These are phyloP conservation scores for sunflower (Helianthus annuus) DNA, from an alignment of 129 eudicot species.

Conservation along the genomic window DNA sequence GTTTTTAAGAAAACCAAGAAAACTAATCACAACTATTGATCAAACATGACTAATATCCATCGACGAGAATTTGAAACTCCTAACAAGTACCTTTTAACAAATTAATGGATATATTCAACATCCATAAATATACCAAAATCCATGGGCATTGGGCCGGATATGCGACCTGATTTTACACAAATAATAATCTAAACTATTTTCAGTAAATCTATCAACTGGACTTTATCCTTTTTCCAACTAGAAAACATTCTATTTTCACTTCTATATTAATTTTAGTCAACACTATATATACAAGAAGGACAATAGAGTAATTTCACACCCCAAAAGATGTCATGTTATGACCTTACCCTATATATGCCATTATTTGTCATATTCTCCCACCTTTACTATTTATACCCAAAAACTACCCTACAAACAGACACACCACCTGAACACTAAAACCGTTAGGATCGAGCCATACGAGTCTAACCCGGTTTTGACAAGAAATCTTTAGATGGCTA, in stretches of 20 bases:
- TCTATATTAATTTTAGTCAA: constrained; percentile 14
- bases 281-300: background rate
- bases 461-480: background rate
- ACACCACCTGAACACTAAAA: constrained; percentile 8
- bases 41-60: too few species aligned
- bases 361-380: constrained; percentile 34
- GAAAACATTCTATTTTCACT: constrained; percentile 21
- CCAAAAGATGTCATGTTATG: constrained; percentile 37
- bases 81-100: too few species aligned
- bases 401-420: constrained; percentile 1
- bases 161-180: too few species aligned
- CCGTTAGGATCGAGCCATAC: background rate
- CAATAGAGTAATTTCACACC: background rate
- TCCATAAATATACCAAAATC: too few species aligned
- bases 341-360: constrained; percentile 31
- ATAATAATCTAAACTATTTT: too few species aligned
- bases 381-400: constrained; percentile 28
- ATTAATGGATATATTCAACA: too few species aligned
- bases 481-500: constrained; percentile 38
- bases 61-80: too few species aligned
- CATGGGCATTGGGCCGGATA: too few species aligned
- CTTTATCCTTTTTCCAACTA: background rate
- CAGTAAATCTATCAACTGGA: background rate
- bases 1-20: too few species aligned
- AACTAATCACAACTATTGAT: too few species aligned